Base-by-base conservation (phyloP, 2,329 filamentous ascomycete genomes). In the Alternaria sp. region DNA sequence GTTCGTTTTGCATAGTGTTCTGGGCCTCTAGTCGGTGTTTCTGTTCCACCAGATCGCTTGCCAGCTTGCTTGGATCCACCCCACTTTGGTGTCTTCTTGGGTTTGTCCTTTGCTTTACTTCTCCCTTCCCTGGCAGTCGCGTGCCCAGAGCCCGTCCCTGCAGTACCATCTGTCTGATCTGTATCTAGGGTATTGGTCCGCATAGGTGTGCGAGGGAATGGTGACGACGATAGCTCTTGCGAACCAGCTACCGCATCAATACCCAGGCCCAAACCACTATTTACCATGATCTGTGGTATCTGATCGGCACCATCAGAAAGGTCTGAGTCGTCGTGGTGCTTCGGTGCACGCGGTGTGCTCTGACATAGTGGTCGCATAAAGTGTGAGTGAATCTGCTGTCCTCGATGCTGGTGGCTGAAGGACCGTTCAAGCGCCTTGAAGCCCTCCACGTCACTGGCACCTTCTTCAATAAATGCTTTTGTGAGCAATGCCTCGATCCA, bases 401-500 rank as follows among this genome's bases (percentile, higher is more conserved):
- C 87, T 0, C 86, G 81, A 70, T 89, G 87, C 61, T 88, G 86
- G 64, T 89, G 86, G 43, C 84, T 84, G 62, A 89, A 88, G 4
- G 85, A 87, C 61, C 84, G 83, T 66, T 88, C 86, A 3, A 90
- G 71, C 0, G 86, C 85, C 67, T 88, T 89, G 76, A 88, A 89
- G 1, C 85, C 84, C 68, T 88, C 86, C 2, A 88, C 83, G 69
- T 89, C 87, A n/a, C 82, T 82, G 16, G 84, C 83, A 0, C 86
- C 86, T 38, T 86, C 85, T 71, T 90, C 88, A 34, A 89, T 85
- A 65, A 89, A 89, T 7, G 83, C 83, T 64, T 89, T 89, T 1
- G 87, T 86, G n/a, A 89, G 76, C 2, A 90, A 77, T 0, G 86
- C 83, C 73, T 89, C 87, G 5, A 87, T 84, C 88, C 88, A 90